A percentile compares a stretch with the other conserved stretches of the same genome.
Evolutionary conservation across 345 rosid genomes (phyloP).

Genomic region (Syzygium aqueum): DNA sequence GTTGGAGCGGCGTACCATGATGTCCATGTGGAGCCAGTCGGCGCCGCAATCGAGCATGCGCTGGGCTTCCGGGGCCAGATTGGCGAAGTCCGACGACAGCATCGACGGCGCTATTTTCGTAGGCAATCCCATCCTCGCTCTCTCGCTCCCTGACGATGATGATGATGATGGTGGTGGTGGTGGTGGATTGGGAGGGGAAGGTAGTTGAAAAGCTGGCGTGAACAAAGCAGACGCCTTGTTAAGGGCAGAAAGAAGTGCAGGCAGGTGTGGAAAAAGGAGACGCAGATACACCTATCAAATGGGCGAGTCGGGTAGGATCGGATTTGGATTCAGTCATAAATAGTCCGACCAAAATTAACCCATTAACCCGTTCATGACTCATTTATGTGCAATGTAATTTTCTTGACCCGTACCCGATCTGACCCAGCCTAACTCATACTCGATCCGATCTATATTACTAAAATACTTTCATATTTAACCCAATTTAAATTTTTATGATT

Average conservation of each 20-base stretch:
- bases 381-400: too few relatives aligned
- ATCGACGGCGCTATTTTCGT: conserved; percentile 92
- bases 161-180: not conserved
- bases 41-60: conserved; percentile 79
- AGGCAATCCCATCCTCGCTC: conserved; percentile 38
- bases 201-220: not conserved
- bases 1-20: conserved; percentile 44
- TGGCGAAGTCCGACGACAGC: conserved; percentile 88
- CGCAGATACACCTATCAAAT: too few relatives aligned
- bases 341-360: too few relatives aligned
- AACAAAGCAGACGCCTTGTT: not conserved
- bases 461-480: too few relatives aligned
- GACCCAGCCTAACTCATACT: too few relatives aligned
- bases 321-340: too few relatives aligned
- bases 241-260: not conserved
- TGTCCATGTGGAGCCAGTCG: conserved; percentile 99
- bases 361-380: too few relatives aligned
- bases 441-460: too few relatives aligned
- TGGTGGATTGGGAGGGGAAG: not conserved
- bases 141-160: not conserved
- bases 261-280: not conserved
- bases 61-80: conserved; percentile 79
- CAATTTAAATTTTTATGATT: too few relatives aligned
- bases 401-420: too few relatives aligned
- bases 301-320: too few relatives aligned